A percentile compares a stretch with the other conserved stretches of the same genome.
Conservation (phyloP, 257 asterid genomes). For the Nicotiana tabacum region DNA sequence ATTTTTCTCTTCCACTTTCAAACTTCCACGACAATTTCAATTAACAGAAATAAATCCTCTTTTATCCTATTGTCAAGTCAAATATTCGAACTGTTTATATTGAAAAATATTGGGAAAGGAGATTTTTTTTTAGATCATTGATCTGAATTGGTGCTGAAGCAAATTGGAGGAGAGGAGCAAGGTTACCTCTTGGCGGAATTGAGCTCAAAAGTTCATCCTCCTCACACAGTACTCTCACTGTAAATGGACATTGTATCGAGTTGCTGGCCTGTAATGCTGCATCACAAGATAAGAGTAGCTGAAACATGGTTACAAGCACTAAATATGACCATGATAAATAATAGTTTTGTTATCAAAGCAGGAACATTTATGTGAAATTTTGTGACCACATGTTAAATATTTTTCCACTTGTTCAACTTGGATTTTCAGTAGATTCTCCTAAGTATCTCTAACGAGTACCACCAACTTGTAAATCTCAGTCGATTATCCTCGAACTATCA, state of each 20-base stretch:
- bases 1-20: too few relatives aligned
- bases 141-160: too few relatives aligned
- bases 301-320: neutral
- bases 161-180: too few relatives aligned
- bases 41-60: too few relatives aligned
- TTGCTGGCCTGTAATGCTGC: slow-evolving; percentile 78
- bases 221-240: slow-evolving; percentile 54
- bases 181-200: slow-evolving; percentile 62
- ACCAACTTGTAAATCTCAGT: neutral
- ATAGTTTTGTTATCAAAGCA: neutral
- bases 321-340: neutral
- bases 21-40: too few relatives aligned
- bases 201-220: slow-evolving; percentile 51
- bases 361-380: neutral
- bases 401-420: neutral
- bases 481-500: neutral
- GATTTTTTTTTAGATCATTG: too few relatives aligned
- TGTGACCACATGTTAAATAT: neutral
- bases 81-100: too few relatives aligned
- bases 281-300: slow-evolving; percentile 19
- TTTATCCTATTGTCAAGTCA: too few relatives aligned
- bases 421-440: neutral
- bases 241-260: slow-evolving; percentile 47
- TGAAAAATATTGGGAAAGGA: too few relatives aligned
- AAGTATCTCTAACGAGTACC: neutral